These are phyloP conservation scores for Phytophthora fragariae DNA, from an alignment of 352 stramenopile species.

Conservation along the genomic window DNA sequence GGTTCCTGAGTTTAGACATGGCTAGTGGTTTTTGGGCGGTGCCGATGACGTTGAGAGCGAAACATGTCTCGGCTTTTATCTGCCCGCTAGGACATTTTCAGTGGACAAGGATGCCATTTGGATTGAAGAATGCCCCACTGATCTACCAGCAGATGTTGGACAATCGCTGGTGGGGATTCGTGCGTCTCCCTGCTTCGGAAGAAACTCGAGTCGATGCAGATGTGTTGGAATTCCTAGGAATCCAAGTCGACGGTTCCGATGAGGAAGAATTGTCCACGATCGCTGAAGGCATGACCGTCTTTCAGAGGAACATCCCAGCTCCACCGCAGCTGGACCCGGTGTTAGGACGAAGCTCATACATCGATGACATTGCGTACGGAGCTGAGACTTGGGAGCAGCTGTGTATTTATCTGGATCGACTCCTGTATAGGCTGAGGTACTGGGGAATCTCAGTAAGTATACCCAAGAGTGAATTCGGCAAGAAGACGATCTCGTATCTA, in stretches of 20 bases:
- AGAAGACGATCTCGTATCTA: neutral
- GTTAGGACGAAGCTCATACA: neutral
- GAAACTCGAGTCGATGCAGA: neutral
- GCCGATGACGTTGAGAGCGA: neutral
- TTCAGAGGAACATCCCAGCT: neutral
- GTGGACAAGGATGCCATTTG: neutral
- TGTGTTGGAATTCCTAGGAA: neutral
- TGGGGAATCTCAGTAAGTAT: conserved; percentile 3
- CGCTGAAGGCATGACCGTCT: neutral
- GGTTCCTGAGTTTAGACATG: neutral
- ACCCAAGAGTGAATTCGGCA: neutral
- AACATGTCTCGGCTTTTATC: neutral
- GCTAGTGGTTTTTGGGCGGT: neutral
- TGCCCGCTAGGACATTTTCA: neutral
- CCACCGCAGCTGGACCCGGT: neutral
- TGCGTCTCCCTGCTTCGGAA: neutral
- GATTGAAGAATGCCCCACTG: neutral
- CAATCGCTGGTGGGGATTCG: neutral
- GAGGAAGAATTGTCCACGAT: too few relatives aligned
- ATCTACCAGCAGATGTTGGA: neutral
- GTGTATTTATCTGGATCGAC: neutral
- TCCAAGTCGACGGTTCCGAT: neutral
- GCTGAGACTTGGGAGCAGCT: neutral
- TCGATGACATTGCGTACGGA: conserved; percentile 3
- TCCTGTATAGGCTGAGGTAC: neutral